Evolutionary conservation across 2,329 filamentous ascomycete species (phyloP).

Genomic region (Zymoseptoria brevis): DNA sequence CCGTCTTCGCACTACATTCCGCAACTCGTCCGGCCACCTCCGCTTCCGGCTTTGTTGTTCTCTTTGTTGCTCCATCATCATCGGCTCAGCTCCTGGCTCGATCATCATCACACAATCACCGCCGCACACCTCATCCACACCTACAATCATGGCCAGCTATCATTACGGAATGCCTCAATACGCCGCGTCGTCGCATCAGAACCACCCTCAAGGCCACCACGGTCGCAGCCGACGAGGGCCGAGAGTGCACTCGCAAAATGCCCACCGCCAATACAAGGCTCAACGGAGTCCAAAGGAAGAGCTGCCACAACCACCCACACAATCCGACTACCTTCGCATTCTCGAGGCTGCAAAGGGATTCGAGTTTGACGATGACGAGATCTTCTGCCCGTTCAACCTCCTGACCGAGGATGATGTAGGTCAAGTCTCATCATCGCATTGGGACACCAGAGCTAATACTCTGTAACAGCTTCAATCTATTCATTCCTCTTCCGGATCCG

Average conservation of each 20-base stretch:
- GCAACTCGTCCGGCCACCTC: background rate
- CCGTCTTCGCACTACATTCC: background rate
- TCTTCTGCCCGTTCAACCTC: constrained; percentile 81
- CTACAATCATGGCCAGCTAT: constrained; percentile 41
- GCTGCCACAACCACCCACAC: constrained; percentile 65
- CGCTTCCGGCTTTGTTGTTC: background rate
- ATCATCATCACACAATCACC: background rate
- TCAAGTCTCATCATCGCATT: constrained; percentile 7
- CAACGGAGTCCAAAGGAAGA: constrained; percentile 86
- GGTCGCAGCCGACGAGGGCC: constrained; percentile 79
- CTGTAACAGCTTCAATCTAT: constrained; percentile 72
- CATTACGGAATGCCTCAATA: constrained; percentile 43
- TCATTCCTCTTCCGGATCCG: constrained; percentile 70
- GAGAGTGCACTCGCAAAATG: constrained; percentile 72
- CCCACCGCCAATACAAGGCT: constrained; percentile 70
- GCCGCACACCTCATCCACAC: constrained; percentile 3
- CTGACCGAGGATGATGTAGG: constrained; percentile 87
- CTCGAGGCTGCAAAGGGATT: constrained; percentile 91
- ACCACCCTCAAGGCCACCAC: constrained; percentile 65
- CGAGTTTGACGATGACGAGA: constrained; percentile 89
- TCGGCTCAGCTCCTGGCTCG: background rate
- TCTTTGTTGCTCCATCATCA: background rate
- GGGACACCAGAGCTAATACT: constrained; percentile 29
- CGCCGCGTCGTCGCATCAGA: constrained; percentile 45
- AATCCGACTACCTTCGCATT: constrained; percentile 72